phyloP scores from a whole-genome alignment of 1,284 basidiomycete genomes.

The Papiliotrema terrestris region DNA sequence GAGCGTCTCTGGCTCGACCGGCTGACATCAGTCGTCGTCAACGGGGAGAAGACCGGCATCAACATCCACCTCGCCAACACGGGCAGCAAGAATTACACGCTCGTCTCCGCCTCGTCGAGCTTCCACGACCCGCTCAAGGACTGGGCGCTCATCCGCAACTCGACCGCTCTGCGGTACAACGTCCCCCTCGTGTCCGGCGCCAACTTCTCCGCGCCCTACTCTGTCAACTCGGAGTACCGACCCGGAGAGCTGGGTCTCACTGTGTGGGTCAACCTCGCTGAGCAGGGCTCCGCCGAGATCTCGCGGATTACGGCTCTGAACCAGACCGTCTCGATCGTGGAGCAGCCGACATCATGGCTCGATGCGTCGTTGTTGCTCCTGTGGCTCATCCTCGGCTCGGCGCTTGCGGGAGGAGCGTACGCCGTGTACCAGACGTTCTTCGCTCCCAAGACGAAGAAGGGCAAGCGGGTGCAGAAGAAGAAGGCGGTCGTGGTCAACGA shows the following conservation, averaged over 20 bases:
- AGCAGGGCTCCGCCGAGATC: slow-evolving; percentile 27
- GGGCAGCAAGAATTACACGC: slow-evolving; percentile 69
- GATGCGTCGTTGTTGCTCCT: slow-evolving; percentile 74
- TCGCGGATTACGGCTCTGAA: slow-evolving; percentile 71
- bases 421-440: slow-evolving; percentile 65
- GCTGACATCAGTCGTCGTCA: slow-evolving; percentile 64
- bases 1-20: not conserved
- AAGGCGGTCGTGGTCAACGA: slow-evolving; percentile 56
- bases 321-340: slow-evolving; percentile 74
- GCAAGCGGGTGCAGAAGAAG: slow-evolving; percentile 6
- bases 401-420: slow-evolving; percentile 66
- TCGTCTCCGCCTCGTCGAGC: slow-evolving; percentile 66
- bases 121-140: slow-evolving; percentile 66
- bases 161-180: slow-evolving; percentile 61
- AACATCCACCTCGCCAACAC: slow-evolving; percentile 68
- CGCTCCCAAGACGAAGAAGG: slow-evolving; percentile 46
- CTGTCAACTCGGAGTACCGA: slow-evolving; percentile 71
- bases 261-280: slow-evolving; percentile 70
- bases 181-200: slow-evolving; percentile 61
- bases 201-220: slow-evolving; percentile 68
- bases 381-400: slow-evolving; percentile 65
- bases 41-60: slow-evolving; percentile 76
- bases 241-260: slow-evolving; percentile 74
- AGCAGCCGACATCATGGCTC: slow-evolving; percentile 72
- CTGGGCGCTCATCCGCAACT: slow-evolving; percentile 58